Percentiles rank a stretch among this genome's conserved stretches.
Evolutionary conservation across 805 yeast genomes (phyloP).

Genomic region (Priceomyces castillae): DNA sequence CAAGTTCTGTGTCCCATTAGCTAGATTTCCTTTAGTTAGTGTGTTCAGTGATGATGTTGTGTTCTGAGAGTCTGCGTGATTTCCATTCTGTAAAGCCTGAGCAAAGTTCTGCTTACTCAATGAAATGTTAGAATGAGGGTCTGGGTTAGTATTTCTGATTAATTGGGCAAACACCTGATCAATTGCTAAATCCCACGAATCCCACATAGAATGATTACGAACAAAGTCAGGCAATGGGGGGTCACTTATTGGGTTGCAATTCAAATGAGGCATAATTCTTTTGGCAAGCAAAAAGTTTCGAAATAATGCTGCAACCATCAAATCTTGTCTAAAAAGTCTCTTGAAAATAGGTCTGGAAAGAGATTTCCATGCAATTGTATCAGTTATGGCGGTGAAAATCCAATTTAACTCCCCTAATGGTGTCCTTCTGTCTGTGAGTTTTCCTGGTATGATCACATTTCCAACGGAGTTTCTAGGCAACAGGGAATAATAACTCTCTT

Average conservation of each 20-base stretch:
- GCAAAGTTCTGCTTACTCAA: constrained; percentile 19
- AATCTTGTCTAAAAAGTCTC: constrained; percentile 86
- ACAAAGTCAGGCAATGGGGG: constrained; percentile 86
- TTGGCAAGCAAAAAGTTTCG: constrained; percentile 90
- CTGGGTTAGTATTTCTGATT: constrained; percentile 39
- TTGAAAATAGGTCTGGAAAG: constrained; percentile 86
- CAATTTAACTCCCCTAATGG: constrained; percentile 95
- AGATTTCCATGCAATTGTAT: constrained; percentile 96
- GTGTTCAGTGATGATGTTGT: background rate
- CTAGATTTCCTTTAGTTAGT: background rate
- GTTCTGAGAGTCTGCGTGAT: constrained; percentile 16
- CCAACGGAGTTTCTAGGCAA: constrained; percentile 49
- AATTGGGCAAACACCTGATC: constrained; percentile 86
- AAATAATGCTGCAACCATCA: constrained; percentile 94
- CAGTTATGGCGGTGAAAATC: constrained; percentile 97
- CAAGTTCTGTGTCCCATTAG: constrained; percentile 16
- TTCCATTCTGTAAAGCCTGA: constrained; percentile 23
- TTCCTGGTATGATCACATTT: constrained; percentile 78
- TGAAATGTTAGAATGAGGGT: constrained; percentile 1
- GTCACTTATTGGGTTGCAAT: constrained; percentile 91
- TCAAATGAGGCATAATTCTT: constrained; percentile 87
- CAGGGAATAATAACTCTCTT: constrained; percentile 47
- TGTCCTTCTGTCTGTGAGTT: constrained; percentile 86
- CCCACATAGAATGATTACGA: constrained; percentile 91
- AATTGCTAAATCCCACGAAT: constrained; percentile 95